Evolutionary conservation across 2,329 filamentous ascomycete species (phyloP).

Genomic region (Aspergillus piperis): DNA sequence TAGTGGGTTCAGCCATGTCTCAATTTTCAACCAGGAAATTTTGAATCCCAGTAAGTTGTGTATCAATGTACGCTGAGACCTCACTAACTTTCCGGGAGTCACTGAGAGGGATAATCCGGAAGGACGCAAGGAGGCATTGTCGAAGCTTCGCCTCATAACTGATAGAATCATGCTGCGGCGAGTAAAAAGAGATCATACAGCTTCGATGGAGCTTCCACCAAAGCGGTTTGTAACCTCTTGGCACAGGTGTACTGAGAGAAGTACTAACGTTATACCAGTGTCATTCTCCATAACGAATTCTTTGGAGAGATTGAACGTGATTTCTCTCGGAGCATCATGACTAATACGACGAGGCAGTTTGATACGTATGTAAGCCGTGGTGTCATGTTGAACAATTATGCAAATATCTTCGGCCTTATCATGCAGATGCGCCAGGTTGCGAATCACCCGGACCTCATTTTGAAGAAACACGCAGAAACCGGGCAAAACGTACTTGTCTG

Average conservation of each 20-base stretch:
- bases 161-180: slow-evolving; percentile 94
- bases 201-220: slow-evolving; percentile 93
- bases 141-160: slow-evolving; percentile 83
- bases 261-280: slow-evolving; percentile 38
- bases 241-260: neutral
- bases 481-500: slow-evolving; percentile 90
- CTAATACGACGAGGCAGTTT: slow-evolving; percentile 81
- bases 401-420: slow-evolving; percentile 97
- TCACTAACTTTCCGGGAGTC: slow-evolving; percentile 45
- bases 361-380: slow-evolving; percentile 94
- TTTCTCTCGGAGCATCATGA: slow-evolving; percentile 95
- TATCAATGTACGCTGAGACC: slow-evolving; percentile 43
- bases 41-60: slow-evolving; percentile 67
- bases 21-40: slow-evolving; percentile 91
- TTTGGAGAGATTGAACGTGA: slow-evolving; percentile 96
- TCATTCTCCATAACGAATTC: slow-evolving; percentile 89
- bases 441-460: slow-evolving; percentile 89
- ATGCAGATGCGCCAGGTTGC: slow-evolving; percentile 99
- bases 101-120: slow-evolving; percentile 55
- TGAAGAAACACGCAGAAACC: slow-evolving; percentile 82
- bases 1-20: slow-evolving; percentile 67
- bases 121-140: slow-evolving; percentile 69
- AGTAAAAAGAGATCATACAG: slow-evolving; percentile 88
- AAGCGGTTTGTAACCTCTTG: slow-evolving; percentile 63
- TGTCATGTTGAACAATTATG: slow-evolving; percentile 95